A percentile compares a stretch with the other conserved stretches of the same genome.
These are phyloP conservation scores for Zygoascus hellenicus DNA, from an alignment of 1,139 yeast genomes.

Conservation along the genomic window DNA sequence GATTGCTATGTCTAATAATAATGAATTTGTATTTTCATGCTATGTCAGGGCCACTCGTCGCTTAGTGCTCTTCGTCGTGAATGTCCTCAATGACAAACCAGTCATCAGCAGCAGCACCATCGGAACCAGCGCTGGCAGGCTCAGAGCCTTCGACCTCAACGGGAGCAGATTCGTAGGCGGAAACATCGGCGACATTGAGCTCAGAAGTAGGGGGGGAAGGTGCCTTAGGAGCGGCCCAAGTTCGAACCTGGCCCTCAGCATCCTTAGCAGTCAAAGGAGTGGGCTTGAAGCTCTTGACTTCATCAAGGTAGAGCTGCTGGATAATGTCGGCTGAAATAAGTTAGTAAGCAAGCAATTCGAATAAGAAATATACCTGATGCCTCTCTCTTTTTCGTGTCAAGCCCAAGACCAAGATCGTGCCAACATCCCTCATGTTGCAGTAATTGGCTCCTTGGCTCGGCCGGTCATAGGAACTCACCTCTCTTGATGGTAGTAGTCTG, in stretches of 20 bases:
- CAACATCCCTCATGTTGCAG: neutral
- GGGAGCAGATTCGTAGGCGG: conserved; percentile 64
- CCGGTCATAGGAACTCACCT: conserved; percentile 15
- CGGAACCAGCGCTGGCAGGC: conserved; percentile 36
- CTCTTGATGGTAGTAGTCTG: conserved; percentile 21
- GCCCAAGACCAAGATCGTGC: neutral
- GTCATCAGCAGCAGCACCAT: conserved; percentile 50
- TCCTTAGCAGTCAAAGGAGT: conserved; percentile 66
- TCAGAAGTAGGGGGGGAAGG: conserved; percentile 71
- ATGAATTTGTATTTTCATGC: conserved; percentile 4
- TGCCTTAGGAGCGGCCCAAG: conserved; percentile 72
- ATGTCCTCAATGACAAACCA: conserved; percentile 61
- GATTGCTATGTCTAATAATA: no score
- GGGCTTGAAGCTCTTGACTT: conserved; percentile 85
- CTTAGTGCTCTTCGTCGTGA: conserved; percentile 55
- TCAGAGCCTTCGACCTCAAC: conserved; percentile 60
- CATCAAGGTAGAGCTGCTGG: conserved; percentile 81
- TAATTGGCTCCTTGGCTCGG: neutral
- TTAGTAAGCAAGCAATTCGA: neutral
- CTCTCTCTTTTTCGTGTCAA: no score
- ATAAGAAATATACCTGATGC: no score
- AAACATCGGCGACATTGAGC: conserved; percentile 63
- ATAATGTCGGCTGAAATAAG: conserved; percentile 47
- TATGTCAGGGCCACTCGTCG: conserved; percentile 7
- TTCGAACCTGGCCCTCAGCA: conserved; percentile 72